Percentiles rank a stretch among this genome's conserved stretches.
Conservation (phyloP, 2,329 filamentous ascomycete species). For the Mariannaea sp. region DNA sequence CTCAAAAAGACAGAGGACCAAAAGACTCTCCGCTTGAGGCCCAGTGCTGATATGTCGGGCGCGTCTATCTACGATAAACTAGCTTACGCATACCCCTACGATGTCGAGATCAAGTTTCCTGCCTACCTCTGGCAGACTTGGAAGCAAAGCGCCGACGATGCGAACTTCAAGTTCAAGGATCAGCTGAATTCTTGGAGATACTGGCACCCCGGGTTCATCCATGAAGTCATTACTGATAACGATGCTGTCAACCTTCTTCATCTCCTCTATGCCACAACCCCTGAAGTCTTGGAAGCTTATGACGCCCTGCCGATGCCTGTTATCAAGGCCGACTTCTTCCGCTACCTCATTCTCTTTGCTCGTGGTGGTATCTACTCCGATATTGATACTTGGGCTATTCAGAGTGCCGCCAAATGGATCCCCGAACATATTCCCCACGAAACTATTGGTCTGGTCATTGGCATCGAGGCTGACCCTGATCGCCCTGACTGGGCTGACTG, state of each 20-base stretch:
- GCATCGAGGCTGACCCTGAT: constrained; percentile 96
- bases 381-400: constrained; percentile 88
- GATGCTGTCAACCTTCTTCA: constrained; percentile 80
- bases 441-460: constrained; percentile 83
- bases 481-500: constrained; percentile 90
- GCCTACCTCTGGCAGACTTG: constrained; percentile 99
- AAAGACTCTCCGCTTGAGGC: constrained; percentile 34
- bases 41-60: constrained; percentile 70
- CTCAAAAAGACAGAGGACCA: constrained; percentile 28
- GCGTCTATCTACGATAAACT: constrained; percentile 80
- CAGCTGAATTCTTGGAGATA: constrained; percentile 90
- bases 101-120: constrained; percentile 85
- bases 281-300: constrained; percentile 80
- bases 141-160: constrained; percentile 81
- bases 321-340: constrained; percentile 79
- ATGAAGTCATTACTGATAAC: constrained; percentile 95
- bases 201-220: constrained; percentile 86
- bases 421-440: constrained; percentile 76
- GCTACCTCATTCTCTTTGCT: constrained; percentile 70
- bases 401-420: constrained; percentile 86
- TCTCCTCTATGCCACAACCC: constrained; percentile 83
- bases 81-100: constrained; percentile 92
- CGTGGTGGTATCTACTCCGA: constrained; percentile 77
- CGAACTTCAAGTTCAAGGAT: constrained; percentile 78
- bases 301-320: constrained; percentile 73